phyloP scores from a whole-genome alignment of 306 rosid species.

The Casuarina cunninghamiana region DNA sequence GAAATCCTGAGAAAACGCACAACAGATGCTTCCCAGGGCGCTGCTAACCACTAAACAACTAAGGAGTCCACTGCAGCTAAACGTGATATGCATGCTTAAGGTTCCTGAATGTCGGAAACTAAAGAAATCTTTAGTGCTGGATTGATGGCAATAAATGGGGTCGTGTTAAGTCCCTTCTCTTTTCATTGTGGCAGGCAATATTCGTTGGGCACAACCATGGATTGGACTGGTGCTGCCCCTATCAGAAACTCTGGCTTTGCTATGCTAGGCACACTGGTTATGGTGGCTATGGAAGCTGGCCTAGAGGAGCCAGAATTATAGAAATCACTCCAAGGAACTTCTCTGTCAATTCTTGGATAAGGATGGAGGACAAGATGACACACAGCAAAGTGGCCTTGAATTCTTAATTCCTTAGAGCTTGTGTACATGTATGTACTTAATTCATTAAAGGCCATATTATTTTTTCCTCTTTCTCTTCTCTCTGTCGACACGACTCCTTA shows the following conservation, averaged over 20 bases:
- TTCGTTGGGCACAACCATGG: conserved; percentile 95
- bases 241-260: conserved; percentile 66
- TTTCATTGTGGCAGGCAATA: conserved; percentile 56
- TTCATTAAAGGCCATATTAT: too few species aligned
- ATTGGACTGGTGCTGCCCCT: conserved; percentile 87
- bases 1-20: neutral
- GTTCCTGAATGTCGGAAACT: neutral
- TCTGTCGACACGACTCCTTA: neutral
- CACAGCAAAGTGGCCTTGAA: conserved; percentile 57
- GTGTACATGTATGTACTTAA: neutral
- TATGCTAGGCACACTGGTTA: conserved; percentile 82
- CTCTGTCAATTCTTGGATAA: conserved; percentile 70
- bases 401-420: neutral
- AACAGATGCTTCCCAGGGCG: too few species aligned
- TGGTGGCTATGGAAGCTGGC: conserved; percentile 78
- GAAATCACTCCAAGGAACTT: conserved; percentile 57
- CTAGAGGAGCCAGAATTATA: conserved; percentile 64
- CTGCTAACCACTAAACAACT: too few species aligned
- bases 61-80: too few species aligned
- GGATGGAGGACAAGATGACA: conserved; percentile 68
- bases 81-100: neutral
- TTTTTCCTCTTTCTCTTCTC: neutral
- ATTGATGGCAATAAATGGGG: neutral
- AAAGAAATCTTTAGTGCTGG: neutral
- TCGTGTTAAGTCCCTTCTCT: conserved; percentile 13